Evolutionary conservation across 2,329 filamentous ascomycete species (phyloP).

Genomic region (Fusarium buxicola): DNA sequence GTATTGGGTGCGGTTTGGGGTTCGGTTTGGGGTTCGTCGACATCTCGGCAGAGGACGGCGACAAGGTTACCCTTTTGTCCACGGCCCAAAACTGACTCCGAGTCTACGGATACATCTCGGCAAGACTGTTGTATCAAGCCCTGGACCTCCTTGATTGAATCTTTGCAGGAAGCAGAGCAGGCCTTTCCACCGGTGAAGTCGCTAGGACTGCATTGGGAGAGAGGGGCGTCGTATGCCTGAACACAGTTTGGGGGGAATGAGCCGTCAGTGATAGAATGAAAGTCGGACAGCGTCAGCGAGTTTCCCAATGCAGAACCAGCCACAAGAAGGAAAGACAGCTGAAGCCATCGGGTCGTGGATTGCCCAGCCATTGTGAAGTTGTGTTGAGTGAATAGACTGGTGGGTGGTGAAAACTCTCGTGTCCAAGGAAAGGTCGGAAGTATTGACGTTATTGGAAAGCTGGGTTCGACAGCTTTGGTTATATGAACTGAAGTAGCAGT

Average conservation of each 20-base stretch:
- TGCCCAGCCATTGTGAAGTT: constrained; percentile 29
- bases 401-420: background rate
- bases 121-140: constrained; percentile 47
- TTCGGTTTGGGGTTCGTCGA: constrained; percentile 27
- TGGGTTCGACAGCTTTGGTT: constrained; percentile 16
- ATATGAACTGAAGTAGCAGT: constrained; percentile 18
- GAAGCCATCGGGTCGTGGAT: constrained; percentile 41
- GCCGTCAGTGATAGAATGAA: constrained; percentile 55
- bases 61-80: constrained; percentile 53
- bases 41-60: constrained; percentile 50
- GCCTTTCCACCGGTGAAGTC: constrained; percentile 53
- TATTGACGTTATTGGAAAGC: background rate
- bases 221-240: constrained; percentile 56
- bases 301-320: constrained; percentile 40
- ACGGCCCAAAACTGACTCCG: constrained; percentile 52
- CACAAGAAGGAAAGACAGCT: constrained; percentile 40
- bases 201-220: constrained; percentile 51
- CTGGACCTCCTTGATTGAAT: constrained; percentile 46
- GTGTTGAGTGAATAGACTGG: background rate
- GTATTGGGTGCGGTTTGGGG: constrained; percentile 18
- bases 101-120: constrained; percentile 35
- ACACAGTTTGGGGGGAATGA: constrained; percentile 53
- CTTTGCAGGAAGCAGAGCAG: constrained; percentile 55
- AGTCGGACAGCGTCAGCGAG: constrained; percentile 52
- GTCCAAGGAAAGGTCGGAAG: background rate